Conservation (phyloP, 805 yeast species). For the Saturnispora serradocipensis region DNA sequence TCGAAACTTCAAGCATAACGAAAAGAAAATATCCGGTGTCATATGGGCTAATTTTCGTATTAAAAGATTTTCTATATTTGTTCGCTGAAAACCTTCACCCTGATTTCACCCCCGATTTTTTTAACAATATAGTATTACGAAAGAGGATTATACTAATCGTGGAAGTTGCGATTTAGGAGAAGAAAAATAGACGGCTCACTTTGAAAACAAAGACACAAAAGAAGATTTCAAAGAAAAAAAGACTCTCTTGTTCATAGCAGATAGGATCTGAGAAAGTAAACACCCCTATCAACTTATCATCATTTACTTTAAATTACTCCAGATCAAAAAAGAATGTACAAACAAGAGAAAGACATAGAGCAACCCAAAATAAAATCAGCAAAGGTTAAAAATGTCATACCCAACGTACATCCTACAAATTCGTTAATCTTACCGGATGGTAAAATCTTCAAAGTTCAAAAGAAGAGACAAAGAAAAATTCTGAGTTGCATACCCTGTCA, state of each 20-base stretch:
- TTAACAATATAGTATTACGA: neutral
- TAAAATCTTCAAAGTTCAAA: slow-evolving; percentile 51
- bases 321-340: neutral
- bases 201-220: too few relatives aligned
- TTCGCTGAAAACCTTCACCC: neutral
- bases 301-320: neutral
- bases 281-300: neutral
- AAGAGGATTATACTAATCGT: neutral
- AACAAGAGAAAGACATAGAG: neutral
- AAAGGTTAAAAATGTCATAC: slow-evolving; percentile 13
- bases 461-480: slow-evolving; percentile 50
- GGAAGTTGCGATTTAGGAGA: neutral
- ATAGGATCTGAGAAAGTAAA: neutral
- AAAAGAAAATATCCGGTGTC: neutral
- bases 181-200: too few relatives aligned
- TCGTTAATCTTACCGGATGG: slow-evolving; percentile 22
- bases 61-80: neutral
- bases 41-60: neutral
- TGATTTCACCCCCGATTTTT: neutral
- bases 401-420: slow-evolving; percentile 20
- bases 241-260: neutral
- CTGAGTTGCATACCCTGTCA: slow-evolving; percentile 55
- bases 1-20: neutral
- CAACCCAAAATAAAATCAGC: neutral
- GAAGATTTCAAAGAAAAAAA: neutral